These are phyloP conservation scores for Holtermannia corniformis DNA, from an alignment of 768 basidiomycete genomes.

Conservation along the genomic window DNA sequence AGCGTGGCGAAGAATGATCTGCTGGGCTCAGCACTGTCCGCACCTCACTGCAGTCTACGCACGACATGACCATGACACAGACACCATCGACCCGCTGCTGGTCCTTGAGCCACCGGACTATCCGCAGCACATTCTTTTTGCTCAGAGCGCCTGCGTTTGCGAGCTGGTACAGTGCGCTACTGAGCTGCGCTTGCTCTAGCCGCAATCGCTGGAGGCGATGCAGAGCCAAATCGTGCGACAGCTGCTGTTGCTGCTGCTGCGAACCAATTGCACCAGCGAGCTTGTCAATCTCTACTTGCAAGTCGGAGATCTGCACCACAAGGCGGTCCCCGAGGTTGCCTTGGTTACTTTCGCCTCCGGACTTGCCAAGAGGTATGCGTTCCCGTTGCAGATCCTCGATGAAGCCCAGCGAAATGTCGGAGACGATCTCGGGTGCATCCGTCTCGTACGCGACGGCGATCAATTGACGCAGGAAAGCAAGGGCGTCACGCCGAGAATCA, in stretches of 20 bases:
- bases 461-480: neutral
- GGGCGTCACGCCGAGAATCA: neutral
- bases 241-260: neutral
- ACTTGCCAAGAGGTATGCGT: conserved; percentile 11
- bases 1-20: conserved; percentile 17
- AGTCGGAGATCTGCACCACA: conserved; percentile 22
- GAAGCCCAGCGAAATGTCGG: conserved; percentile 22
- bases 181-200: conserved; percentile 27
- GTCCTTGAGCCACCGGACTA: conserved; percentile 34
- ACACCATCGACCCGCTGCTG: conserved; percentile 20
- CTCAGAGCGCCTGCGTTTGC: conserved; percentile 23
- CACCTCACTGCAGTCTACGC: no score
- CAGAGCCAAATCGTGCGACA: neutral
- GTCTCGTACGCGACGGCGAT: conserved; percentile 18
- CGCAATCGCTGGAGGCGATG: conserved; percentile 1
- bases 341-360: conserved; percentile 21
- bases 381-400: conserved; percentile 11
- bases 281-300: conserved; percentile 10
- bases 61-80: conserved; percentile 17
- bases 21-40: neutral
- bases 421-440: conserved; percentile 25
- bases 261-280: neutral
- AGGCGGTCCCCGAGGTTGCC: conserved; percentile 28
- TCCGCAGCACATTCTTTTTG: conserved; percentile 25
- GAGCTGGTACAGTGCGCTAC: conserved; percentile 13